phyloP scores from a whole-genome alignment of 441 rosid species.

The Rhodomyrtus psidioides region DNA sequence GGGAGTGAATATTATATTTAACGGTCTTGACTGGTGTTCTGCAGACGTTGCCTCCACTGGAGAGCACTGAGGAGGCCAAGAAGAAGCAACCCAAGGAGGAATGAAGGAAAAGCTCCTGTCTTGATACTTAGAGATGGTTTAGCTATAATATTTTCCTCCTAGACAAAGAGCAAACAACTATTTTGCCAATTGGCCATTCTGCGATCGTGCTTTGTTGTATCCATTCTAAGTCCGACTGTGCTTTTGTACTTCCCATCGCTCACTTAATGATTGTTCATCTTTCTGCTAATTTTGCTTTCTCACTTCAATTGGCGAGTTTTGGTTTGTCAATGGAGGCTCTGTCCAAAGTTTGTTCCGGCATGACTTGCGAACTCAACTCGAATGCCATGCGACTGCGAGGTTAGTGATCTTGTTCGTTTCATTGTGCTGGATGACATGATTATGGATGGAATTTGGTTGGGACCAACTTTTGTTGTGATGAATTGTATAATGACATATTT shows the following conservation, averaged over 20 bases:
- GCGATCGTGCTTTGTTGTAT: background rate
- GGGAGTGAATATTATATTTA: background rate
- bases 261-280: background rate
- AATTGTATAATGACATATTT: background rate
- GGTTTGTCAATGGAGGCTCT: background rate
- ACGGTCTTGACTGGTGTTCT: background rate
- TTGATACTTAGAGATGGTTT: background rate
- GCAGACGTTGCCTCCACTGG: conserved; percentile 47
- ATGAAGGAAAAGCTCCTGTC: background rate
- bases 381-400: background rate
- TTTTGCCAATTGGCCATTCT: background rate
- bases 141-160: background rate
- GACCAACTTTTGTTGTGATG: background rate
- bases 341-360: background rate
- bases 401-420: background rate
- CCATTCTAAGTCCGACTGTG: background rate
- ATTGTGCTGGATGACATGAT: background rate
- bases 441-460: background rate
- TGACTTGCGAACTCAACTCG: background rate
- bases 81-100: background rate
- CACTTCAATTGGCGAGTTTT: background rate
- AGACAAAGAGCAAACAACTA: background rate
- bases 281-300: background rate
- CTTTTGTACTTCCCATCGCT: background rate
- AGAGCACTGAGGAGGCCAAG: conserved; percentile 23